A percentile compares a stretch with the other conserved stretches of the same genome.
These are phyloP conservation scores for Aurantiochytrium sp. DNA, from an alignment of 108 stramenopile genomes.

Conservation along the genomic window DNA sequence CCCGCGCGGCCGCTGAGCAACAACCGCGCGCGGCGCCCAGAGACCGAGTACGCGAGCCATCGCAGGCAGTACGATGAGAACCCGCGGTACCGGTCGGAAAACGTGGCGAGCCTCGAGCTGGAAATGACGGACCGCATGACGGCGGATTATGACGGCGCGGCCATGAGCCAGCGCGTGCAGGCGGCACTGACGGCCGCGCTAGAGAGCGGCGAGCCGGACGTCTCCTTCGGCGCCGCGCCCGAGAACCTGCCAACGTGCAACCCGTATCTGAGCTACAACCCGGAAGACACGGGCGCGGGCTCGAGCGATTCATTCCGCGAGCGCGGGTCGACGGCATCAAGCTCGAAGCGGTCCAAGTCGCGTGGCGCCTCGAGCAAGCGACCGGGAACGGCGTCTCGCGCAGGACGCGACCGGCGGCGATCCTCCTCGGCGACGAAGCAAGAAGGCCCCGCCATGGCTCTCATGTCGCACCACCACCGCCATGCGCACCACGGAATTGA, in stretches of 20 bases:
- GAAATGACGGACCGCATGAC: slow-evolving; percentile 63
- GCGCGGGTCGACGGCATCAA: not conserved
- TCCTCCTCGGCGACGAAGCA: not conserved
- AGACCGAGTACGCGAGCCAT: slow-evolving; percentile 71
- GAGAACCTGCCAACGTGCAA: not conserved
- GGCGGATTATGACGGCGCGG: slow-evolving; percentile 66
- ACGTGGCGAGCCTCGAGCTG: slow-evolving; percentile 67
- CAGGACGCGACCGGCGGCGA: not conserved
- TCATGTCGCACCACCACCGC: not conserved
- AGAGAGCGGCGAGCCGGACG: slow-evolving; percentile 28
- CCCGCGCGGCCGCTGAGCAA: slow-evolving; percentile 49
- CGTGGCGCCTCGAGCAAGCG: not conserved
- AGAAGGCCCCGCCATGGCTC: not conserved
- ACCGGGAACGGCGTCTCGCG: not conserved
- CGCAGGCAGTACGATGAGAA: slow-evolving; percentile 66
- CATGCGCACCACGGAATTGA: not conserved
- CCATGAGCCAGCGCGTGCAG: slow-evolving; percentile 46
- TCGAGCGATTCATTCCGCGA: not conserved
- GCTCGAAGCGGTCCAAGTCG: not conserved
- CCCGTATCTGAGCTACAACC: slow-evolving; percentile 30
- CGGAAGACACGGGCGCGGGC: not conserved
- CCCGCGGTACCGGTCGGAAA: slow-evolving; percentile 63
- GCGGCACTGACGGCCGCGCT: not conserved
- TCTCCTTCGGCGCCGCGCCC: not conserved
- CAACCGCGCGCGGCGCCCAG: slow-evolving; percentile 56